Evolutionary conservation across 371 early-diverging fungal species (phyloP).

Genomic region (Apophysomyces trapeziformis): DNA sequence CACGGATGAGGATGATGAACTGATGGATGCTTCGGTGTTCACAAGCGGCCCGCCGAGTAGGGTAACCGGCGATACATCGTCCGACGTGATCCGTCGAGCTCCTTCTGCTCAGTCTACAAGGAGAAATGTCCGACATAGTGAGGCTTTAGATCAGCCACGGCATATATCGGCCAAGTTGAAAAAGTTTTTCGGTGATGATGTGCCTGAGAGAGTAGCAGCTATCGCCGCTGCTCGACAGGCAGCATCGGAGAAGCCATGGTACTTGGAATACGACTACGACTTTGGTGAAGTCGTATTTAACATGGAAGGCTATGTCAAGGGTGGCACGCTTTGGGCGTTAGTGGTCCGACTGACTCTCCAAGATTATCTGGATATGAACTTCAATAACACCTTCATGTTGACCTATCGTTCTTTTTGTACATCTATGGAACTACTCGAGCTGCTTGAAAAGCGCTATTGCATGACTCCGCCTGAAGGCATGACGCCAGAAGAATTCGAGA

Average conservation of each 20-base stretch:
- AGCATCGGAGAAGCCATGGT: conserved; percentile 38
- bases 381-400: conserved; percentile 83
- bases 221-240: conserved; percentile 2
- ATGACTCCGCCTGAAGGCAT: conserved; percentile 73
- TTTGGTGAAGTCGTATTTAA: conserved; percentile 79
- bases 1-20: conserved; percentile 1
- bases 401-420: conserved; percentile 87
- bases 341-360: conserved; percentile 89
- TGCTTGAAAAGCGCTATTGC: conserved; percentile 72
- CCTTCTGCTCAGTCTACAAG: conserved; percentile 1
- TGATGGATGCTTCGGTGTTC: neutral
- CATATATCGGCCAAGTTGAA: conserved; percentile 46
- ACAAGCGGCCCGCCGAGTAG: neutral
- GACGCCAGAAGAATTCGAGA: conserved; percentile 58
- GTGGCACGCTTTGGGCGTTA: conserved; percentile 83
- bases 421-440: conserved; percentile 69
- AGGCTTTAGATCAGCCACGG: conserved; percentile 1
- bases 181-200: conserved; percentile 71
- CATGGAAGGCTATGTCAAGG: conserved; percentile 84
- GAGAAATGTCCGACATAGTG: conserved; percentile 3
- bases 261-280: conserved; percentile 74
- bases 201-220: conserved; percentile 19
- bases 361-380: conserved; percentile 72
- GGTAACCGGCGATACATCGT: neutral
- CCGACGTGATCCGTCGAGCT: neutral